These are phyloP conservation scores for Heritiera littoralis DNA, from an alignment of 345 rosid genomes.

Conservation along the genomic window DNA sequence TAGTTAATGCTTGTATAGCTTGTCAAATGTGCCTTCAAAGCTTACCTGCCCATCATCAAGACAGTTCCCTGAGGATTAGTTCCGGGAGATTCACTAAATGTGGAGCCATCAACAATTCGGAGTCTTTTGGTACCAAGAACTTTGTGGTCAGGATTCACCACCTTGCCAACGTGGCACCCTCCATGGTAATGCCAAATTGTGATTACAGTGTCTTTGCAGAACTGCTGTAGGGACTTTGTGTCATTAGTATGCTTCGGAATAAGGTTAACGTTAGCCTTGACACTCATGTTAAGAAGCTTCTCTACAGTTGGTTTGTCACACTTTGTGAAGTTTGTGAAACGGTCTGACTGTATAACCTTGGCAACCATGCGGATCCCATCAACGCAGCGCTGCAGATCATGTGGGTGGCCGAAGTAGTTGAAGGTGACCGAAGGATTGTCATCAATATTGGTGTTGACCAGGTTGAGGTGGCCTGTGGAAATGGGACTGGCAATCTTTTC, in stretches of 20 bases:
- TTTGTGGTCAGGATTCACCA: slow-evolving; percentile 51
- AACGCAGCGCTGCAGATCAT: slow-evolving; percentile 73
- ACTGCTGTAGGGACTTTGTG: slow-evolving; percentile 89
- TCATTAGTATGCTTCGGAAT: slow-evolving; percentile 74
- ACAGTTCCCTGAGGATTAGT: slow-evolving; percentile 98
- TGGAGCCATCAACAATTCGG: slow-evolving; percentile 82
- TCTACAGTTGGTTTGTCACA: slow-evolving; percentile 51
- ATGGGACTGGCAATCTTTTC: slow-evolving; percentile 74
- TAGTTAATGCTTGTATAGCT: background rate
- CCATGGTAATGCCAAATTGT: slow-evolving; percentile 99
- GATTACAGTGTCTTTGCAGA: slow-evolving; percentile 90
- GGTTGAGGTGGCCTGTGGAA: slow-evolving; percentile 68
- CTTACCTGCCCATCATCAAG: slow-evolving; percentile 98
- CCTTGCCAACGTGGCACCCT: slow-evolving; percentile 85
- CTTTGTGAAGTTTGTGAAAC: slow-evolving; percentile 63
- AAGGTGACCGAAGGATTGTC: slow-evolving; percentile 87
- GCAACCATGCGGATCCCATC: slow-evolving; percentile 60
- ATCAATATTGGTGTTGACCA: slow-evolving; percentile 66
- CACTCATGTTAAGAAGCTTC: slow-evolving; percentile 67
- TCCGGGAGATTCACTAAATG: slow-evolving; percentile 79
- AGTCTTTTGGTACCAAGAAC: slow-evolving; percentile 75
- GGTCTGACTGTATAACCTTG: slow-evolving; percentile 61
- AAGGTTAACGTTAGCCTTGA: slow-evolving; percentile 75
- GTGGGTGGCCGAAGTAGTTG: slow-evolving; percentile 85
- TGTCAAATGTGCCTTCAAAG: background rate